Evolutionary conservation across 257 asterid genomes (phyloP), one percentile per base, ranked within the genome.

Genomic region (Lantana camara): DNA sequence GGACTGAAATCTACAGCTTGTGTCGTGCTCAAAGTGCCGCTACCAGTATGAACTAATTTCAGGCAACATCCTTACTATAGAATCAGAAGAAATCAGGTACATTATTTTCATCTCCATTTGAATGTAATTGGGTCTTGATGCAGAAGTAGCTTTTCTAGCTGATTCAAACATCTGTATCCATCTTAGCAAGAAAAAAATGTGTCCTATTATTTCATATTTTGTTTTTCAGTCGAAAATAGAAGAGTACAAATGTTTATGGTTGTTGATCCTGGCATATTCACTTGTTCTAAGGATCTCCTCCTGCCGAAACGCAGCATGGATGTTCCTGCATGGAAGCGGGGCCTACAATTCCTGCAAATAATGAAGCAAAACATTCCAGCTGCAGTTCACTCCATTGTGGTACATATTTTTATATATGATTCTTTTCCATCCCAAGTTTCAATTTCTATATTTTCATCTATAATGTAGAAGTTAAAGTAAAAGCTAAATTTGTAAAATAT

Each of bases 291-390:
- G 97, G 97, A 83, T 90, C 90, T 93, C 87, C 87, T 90, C 87
- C 87, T 89, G 79, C 89, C 95, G 94, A 85, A 27, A 85, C 95
- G 97, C 97, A 90, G 98, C 97, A 84, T 87, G 97, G 96, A 87
- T 66, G 79, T 90, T 75, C 96, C 98, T 77, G 91, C 98, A 63
- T 90, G 98, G 98, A 85, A 77, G 79, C 80, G 97, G 24, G 84
- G 79, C 73, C 89, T 93, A 53, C 84, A 77, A 55, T 82, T 73
- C 81, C 71, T 90, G 76, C 88, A 79, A 64, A 85, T 92, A 60
- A 16, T 77, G 82, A 92, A 87, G 83, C 95, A 75, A 81, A 82
- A 74, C 47, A 67, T 85, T 77, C 97, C 98, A 73, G 89, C 95
- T 62, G 96, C 96, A 4, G 84, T 87, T 57, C 97, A 93, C 77